Conservation (phyloP, 306 rosid species). For the Begonia fuchsioides region DNA sequence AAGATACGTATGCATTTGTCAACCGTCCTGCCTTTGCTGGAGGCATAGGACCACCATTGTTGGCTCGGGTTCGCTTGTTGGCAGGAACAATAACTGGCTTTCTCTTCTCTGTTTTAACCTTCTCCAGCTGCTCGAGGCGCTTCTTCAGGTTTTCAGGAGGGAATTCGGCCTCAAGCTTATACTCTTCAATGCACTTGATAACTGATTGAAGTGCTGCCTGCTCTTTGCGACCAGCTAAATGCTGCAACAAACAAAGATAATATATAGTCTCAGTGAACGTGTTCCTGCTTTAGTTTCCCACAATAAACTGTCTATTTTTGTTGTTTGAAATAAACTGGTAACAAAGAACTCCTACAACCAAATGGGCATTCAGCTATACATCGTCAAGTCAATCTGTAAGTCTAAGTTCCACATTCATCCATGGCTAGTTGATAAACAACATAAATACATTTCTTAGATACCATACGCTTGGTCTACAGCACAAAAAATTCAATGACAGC, state of each 20-base stretch:
- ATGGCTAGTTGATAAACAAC: too few relatives aligned
- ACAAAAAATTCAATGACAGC: too few relatives aligned
- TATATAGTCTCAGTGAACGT: too few relatives aligned
- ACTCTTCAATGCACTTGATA: slow-evolving; percentile 90
- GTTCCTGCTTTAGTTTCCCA: too few relatives aligned
- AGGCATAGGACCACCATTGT: slow-evolving; percentile 95
- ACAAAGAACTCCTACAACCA: too few relatives aligned
- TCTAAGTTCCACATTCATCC: too few relatives aligned
- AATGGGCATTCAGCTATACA: too few relatives aligned
- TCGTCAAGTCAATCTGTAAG: too few relatives aligned
- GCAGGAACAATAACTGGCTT: slow-evolving; percentile 76
- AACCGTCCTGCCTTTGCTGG: slow-evolving; percentile 99
- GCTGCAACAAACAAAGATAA: slow-evolving; percentile 32
- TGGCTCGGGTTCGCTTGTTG: slow-evolving; percentile 86
- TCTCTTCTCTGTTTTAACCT: slow-evolving; percentile 82
- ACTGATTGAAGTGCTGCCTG: slow-evolving; percentile 89
- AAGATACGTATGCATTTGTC: slow-evolving; percentile 89
- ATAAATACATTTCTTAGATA: too few relatives aligned
- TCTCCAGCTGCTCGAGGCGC: slow-evolving; percentile 93
- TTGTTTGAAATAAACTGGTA: too few relatives aligned
- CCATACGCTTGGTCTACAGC: too few relatives aligned
- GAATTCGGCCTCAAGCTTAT: slow-evolving; percentile 76
- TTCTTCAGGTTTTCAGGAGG: slow-evolving; percentile 88
- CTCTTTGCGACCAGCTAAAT: slow-evolving; percentile 89
- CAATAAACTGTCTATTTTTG: too few relatives aligned